Evolutionary conservation across 2,329 filamentous ascomycete species (phyloP).

Genomic region (Fonsecaea erecta): DNA sequence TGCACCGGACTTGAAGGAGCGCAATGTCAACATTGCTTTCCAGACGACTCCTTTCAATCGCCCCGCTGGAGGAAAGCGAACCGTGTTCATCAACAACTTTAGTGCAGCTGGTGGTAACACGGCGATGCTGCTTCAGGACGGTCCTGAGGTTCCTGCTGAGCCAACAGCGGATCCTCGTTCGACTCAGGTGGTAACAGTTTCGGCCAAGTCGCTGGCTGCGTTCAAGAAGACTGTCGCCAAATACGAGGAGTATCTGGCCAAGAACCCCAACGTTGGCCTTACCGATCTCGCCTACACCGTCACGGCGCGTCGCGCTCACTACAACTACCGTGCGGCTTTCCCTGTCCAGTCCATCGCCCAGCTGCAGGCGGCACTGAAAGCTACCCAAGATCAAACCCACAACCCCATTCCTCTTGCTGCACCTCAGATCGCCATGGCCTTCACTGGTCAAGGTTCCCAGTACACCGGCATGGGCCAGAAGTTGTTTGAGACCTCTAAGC

Average conservation of each 20-base stretch:
- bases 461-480: slow-evolving; percentile 46
- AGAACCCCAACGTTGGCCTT: slow-evolving; percentile 57
- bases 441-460: slow-evolving; percentile 48
- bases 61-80: slow-evolving; percentile 42
- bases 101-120: slow-evolving; percentile 74
- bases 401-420: slow-evolving; percentile 40
- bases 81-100: slow-evolving; percentile 67
- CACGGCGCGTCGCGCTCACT: slow-evolving; percentile 61
- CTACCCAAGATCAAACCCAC: slow-evolving; percentile 37
- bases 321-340: slow-evolving; percentile 45
- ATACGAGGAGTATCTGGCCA: slow-evolving; percentile 61
- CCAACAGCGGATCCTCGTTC: slow-evolving; percentile 56
- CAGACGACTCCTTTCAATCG: slow-evolving; percentile 47
- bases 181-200: slow-evolving; percentile 63
- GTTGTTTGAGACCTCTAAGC: slow-evolving; percentile 42
- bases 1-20: slow-evolving; percentile 42
- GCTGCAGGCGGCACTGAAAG: slow-evolving; percentile 41
- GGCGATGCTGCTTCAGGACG: slow-evolving; percentile 68
- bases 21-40: slow-evolving; percentile 48
- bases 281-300: slow-evolving; percentile 68
- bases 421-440: slow-evolving; percentile 44
- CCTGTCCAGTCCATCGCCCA: slow-evolving; percentile 40
- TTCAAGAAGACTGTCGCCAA: slow-evolving; percentile 61
- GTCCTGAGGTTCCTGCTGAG: slow-evolving; percentile 46
- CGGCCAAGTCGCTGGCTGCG: slow-evolving; percentile 58